A percentile compares a stretch with the other conserved stretches of the same genome.
Evolutionary conservation across 495 filamentous ascomycete genomes (phyloP).

Genomic region (Penicillium longicatenatum): DNA sequence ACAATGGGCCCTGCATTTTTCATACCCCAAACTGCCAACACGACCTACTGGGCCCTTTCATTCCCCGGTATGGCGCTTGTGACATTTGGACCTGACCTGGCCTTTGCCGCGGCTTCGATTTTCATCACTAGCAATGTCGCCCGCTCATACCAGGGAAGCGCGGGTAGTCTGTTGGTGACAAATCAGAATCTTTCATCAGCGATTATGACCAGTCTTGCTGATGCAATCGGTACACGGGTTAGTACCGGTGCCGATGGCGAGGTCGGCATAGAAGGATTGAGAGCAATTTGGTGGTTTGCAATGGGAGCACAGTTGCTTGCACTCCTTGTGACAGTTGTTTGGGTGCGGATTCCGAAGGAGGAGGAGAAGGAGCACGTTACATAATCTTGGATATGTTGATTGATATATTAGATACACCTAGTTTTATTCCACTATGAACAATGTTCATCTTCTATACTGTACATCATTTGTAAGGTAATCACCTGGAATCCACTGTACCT

Average conservation of each 20-base stretch:
- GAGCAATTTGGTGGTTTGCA: slow-evolving; percentile 52
- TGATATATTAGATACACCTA: no score
- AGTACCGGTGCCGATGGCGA: slow-evolving; percentile 34
- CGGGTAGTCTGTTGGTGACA: slow-evolving; percentile 30
- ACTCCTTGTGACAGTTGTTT: slow-evolving; percentile 39
- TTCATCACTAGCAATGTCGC: slow-evolving; percentile 36
- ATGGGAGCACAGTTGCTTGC: slow-evolving; percentile 38
- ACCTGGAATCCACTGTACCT: no score
- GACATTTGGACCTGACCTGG: slow-evolving; percentile 35
- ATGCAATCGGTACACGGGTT: slow-evolving; percentile 46
- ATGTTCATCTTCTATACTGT: neutral
- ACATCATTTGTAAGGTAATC: no score
- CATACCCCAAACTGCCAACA: slow-evolving; percentile 30
- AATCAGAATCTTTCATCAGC: slow-evolving; percentile 37
- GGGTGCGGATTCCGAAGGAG: slow-evolving; percentile 50
- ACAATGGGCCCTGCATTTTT: slow-evolving; percentile 35
- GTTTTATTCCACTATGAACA: no score
- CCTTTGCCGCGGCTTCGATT: slow-evolving; percentile 35
- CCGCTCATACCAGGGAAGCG: slow-evolving; percentile 31
- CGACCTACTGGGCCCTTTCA: slow-evolving; percentile 33
- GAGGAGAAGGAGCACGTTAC: slow-evolving; percentile 53
- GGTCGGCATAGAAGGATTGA: slow-evolving; percentile 41
- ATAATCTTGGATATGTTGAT: slow-evolving; percentile 3
- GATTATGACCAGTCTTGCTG: slow-evolving; percentile 46
- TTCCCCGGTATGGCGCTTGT: slow-evolving; percentile 29